Percentiles rank a stretch among this genome's conserved stretches.
Conservation (phyloP, 2,329 filamentous ascomycete species). For the Emmonsiellopsis sp. region DNA sequence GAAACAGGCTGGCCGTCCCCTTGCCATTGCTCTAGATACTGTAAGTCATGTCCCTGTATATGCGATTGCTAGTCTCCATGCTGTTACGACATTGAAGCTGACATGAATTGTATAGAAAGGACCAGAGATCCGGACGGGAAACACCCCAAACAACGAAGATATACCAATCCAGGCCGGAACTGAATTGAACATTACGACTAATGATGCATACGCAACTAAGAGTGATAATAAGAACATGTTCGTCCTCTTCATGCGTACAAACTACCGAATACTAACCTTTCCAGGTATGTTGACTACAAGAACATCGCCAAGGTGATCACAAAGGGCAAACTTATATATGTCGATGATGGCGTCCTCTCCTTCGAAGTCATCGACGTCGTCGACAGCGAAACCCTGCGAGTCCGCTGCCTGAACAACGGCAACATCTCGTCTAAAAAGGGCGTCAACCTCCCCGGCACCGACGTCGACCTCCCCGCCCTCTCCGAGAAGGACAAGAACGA, state of each 20-base stretch:
- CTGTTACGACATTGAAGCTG: conserved; percentile 32
- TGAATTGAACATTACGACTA: conserved; percentile 91
- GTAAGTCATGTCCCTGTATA: conserved; percentile 40
- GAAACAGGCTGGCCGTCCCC: conserved; percentile 66
- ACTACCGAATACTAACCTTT: neutral
- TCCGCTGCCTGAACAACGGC: conserved; percentile 88
- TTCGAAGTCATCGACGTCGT: conserved; percentile 85
- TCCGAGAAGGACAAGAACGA: conserved; percentile 98
- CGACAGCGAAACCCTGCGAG: conserved; percentile 81
- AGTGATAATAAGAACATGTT: conserved; percentile 92
- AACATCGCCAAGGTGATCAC: conserved; percentile 99
- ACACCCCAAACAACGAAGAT: conserved; percentile 61
- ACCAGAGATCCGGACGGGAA: conserved; percentile 78
- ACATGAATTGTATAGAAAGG: conserved; percentile 46
- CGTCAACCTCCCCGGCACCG: conserved; percentile 97
- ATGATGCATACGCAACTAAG: conserved; percentile 77
- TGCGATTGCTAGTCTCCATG: neutral
- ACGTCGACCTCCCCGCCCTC: conserved; percentile 92
- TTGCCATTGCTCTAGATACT: conserved; percentile 87
- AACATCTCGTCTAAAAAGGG: conserved; percentile 99
- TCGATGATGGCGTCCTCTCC: conserved; percentile 94
- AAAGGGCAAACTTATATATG: conserved; percentile 86
- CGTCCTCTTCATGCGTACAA: conserved; percentile 23
- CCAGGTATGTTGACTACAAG: conserved; percentile 95
- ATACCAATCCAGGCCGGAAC: conserved; percentile 74